These are phyloP conservation scores for Bryoerythrophyllum caledonicum DNA, from an alignment of 225 moss, liverwort and hornwort genomes.

Conservation along the genomic window DNA sequence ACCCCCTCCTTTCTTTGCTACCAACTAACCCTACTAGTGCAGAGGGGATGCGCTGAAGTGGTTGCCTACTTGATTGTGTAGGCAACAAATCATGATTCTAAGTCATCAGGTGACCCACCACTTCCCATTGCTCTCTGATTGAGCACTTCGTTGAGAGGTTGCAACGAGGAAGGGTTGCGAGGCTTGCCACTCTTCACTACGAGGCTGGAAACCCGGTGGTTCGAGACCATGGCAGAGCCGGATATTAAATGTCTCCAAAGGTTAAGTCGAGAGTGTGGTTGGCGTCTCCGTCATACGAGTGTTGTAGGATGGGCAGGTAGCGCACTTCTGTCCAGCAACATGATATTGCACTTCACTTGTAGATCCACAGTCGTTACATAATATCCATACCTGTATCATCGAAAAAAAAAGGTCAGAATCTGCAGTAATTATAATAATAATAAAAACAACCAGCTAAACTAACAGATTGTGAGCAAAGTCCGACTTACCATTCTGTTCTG, in stretches of 20 bases:
- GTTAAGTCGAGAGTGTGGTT: conserved; percentile 20
- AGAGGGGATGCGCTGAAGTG: conserved; percentile 36
- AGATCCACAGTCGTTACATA: conserved; percentile 54
- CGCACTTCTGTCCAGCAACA: conserved; percentile 47
- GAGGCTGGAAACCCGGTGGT: conserved; percentile 11
- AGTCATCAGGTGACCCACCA: conserved; percentile 27
- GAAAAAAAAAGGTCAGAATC: not conserved
- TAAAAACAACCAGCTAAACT: too few species aligned
- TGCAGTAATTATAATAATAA: not conserved
- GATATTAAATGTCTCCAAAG: conserved; percentile 1
- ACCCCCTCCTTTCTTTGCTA: conserved; percentile 13
- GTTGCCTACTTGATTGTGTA: conserved; percentile 24
- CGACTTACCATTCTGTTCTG: conserved; percentile 40
- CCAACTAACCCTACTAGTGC: conserved; percentile 8
- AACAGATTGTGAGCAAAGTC: not conserved
- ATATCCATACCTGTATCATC: conserved; percentile 48
- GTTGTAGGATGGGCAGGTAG: conserved; percentile 50
- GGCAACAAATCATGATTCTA: conserved; percentile 34
- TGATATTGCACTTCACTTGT: conserved; percentile 47
- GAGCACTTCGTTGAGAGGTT: not conserved
- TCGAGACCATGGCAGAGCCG: conserved; percentile 26
- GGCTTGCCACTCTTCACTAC: conserved; percentile 18
- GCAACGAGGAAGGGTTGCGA: conserved; percentile 48
- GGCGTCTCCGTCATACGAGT: conserved; percentile 44
- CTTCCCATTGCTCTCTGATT: conserved; percentile 42